Evolutionary conservation across 345 rosid species (phyloP), one percentile per base, ranked within the genome.

Genomic region (Eucalyptus victrix): DNA sequence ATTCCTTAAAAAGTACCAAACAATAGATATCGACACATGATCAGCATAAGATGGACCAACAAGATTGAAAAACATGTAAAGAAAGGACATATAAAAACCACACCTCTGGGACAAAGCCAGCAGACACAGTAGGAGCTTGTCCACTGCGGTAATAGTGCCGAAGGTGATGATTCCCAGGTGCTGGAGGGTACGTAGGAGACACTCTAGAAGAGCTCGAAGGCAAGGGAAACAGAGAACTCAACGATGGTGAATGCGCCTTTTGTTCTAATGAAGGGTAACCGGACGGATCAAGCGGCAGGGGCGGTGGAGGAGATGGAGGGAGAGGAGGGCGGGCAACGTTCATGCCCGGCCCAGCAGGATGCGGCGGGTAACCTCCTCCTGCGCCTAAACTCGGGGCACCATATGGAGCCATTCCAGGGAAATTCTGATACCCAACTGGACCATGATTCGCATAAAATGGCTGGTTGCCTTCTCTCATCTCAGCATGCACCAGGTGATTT

Each of bases 231-330:
- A 95, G 53, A 34, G 97, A 90, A 91, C 87, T 56, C n/a, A 87
- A 28, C 15, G 90, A 93, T 15, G 94, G 89, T 86, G 93, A 87
- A 86, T 87, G 88, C 9, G 89, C 85, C 53, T 88, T 90, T 50
- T 89, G 88, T 87, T 93, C 91, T 53, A 90, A 87, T 11, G 88
- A 72, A 88, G 14, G 85, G 34, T 67, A 87, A 88, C 86, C 24
- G 2, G 92, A 91, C 3, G 93, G 95, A 62, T 93, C 95, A 58
- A 89, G 12, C 11, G 97, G 98, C 72, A 93, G 89, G 85, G 96
- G 97, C 12, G 99, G 96, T 37, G 97, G 96, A 3, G 98, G 96
- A 5, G 97, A 94, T 80, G 92, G 89, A 42, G 97, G 98, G 88
- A 93, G 96, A 45, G 95, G 96, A 49, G 93, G 94, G 90, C 93